Base-by-base conservation (phyloP, 2,329 filamentous ascomycete genomes). In the Huntiella savannae region DNA sequence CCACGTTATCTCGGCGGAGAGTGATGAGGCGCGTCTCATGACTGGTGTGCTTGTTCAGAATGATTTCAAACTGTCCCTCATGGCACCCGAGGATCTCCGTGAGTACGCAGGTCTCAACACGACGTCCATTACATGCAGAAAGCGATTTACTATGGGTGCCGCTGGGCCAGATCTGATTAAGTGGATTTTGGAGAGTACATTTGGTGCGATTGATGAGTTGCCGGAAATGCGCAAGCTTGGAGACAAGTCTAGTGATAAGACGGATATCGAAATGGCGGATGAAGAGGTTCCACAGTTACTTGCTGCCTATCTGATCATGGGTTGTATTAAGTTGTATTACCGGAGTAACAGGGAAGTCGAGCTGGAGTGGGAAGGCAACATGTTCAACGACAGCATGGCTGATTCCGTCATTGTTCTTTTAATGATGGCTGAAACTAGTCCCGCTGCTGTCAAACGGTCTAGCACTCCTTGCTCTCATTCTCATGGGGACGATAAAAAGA, bases 61-160 rank as follows among this genome's bases (percentile, higher is more conserved):
- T 59, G 91, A 95, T 59, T 96, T 98, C 62, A 94, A 96, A 60
- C 75, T 98, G 58, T 92, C 83, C 0, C 69, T 98, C 33, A 96
- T 98, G 88, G 87, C 87, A 1, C 87, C 91, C 0, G 91, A 96
- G 55, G 91, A 98, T 58, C 69, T 98, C 33, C 79, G 86, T 50
- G 91, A 98, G 62, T 98, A 94, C 59, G 91, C 91, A 0, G 91
- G 91, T n/a, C 67, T 98, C 28, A 95, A 86, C 2, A 96, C 91
- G 0, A 96, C 91, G 0, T 93, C 83, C 1, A 88, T 98, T 49
- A 76, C 79, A 12, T 98, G 91, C 67, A 86, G 85, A 55, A 88
- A 98, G 61, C 81, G 85, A 50, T 73, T 98, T 50, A 88, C 77
- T 0, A 73, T 98, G 7, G 86, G 77, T 53, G 85, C 87, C 3